A percentile compares a stretch with the other conserved stretches of the same genome.
phyloP scores from a whole-genome alignment of 2,329 filamentous ascomycete species.

The Acarospora socialis region DNA sequence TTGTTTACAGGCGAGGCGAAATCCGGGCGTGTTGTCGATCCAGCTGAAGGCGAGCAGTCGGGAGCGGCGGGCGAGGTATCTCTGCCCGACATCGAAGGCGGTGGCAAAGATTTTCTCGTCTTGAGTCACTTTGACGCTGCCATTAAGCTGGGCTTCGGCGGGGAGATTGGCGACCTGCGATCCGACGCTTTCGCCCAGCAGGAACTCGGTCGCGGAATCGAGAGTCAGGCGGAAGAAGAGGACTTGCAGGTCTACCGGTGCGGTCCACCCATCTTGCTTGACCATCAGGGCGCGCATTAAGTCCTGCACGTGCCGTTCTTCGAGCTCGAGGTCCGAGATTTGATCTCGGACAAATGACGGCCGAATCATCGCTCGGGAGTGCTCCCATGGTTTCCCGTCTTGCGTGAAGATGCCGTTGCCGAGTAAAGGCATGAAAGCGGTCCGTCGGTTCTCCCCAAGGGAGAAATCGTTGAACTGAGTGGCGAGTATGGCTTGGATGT shows the following conservation, averaged over 20 bases:
- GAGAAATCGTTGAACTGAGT: not conserved
- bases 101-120: slow-evolving; percentile 9
- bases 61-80: slow-evolving; percentile 1
- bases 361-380: slow-evolving; percentile 38
- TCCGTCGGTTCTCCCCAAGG: slow-evolving; percentile 1
- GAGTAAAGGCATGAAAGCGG: slow-evolving; percentile 31
- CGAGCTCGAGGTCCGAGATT: slow-evolving; percentile 17
- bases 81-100: slow-evolving; percentile 10
- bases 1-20: slow-evolving; percentile 2
- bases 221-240: slow-evolving; percentile 12
- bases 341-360: slow-evolving; percentile 24
- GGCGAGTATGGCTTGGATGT: slow-evolving; percentile 6
- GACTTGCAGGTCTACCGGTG: slow-evolving; percentile 8
- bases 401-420: slow-evolving; percentile 44
- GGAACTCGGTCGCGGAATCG: slow-evolving; percentile 11
- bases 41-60: slow-evolving; percentile 6
- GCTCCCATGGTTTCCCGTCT: slow-evolving; percentile 39
- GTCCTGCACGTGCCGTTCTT: slow-evolving; percentile 15
- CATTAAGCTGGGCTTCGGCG: too few species aligned
- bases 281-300: slow-evolving; percentile 1
- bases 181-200: slow-evolving; percentile 8
- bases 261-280: slow-evolving; percentile 1
- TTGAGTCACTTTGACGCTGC: too few species aligned
- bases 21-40: slow-evolving; percentile 1
- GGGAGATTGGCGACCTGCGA: too few species aligned